Evolutionary conservation across 768 basidiomycete species (phyloP), one percentile per base, ranked within the genome.

Genomic region (Leccinum pellstonianum): DNA sequence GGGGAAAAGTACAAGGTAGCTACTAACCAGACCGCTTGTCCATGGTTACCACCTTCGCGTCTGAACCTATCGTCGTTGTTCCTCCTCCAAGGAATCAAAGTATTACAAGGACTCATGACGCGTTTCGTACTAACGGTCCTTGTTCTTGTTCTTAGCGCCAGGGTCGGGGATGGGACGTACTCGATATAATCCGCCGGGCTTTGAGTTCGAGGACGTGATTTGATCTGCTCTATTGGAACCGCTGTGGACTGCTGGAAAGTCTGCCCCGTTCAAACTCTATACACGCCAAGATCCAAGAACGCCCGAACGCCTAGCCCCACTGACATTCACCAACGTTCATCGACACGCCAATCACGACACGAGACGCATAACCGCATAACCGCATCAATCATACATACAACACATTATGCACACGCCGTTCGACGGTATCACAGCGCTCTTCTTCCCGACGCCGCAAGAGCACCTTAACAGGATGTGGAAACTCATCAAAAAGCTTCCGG

Each of bases 401-500:
- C 11, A 49, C 15, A 4, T 9, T 0, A 23, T 49, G 48, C 11
- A 4, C 48, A 48, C 58, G 33, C 25, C 33, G 9, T 61, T 70
- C 17, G 61, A 69, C 10, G 60, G 57, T 6, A 52, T 70, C 54
- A 12, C 29, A 1, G 58, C 63, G 3, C 19, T 69, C 2, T 54
- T 70, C 3, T 19, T 47, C 17, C 49, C 19, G 5, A 62, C 66
- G 3, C 68, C 68, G 9, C 64, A 62, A 51, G 68, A 69, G 23
- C 61, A 68, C 7, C 12, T 69, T 31, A 69, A 69, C 31, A 52
- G 15, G 23, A 70, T 66, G 68, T 69, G 68, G 69, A 70, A 62
- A 17, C 21, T 57, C 5, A 31, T 66, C 55, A 60, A 68, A 29
- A 61, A 14, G 21, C 64, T 69, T 4, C 68, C 68, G 4, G 33